Conservation (phyloP, 164 flowering plant genomes). For the Piper longum region DNA sequence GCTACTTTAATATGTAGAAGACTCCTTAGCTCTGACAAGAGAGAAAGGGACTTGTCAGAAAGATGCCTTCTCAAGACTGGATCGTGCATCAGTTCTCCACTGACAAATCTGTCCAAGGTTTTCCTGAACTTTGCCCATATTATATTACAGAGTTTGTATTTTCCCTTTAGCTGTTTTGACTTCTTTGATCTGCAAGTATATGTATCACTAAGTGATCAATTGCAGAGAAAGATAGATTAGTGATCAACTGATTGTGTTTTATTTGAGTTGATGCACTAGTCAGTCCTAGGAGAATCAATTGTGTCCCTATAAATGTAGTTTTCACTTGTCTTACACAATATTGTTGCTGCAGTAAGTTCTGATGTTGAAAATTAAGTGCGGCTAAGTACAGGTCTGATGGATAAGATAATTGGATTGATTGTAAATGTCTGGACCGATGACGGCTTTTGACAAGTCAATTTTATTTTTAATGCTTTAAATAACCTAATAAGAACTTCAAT, state of each 20-base stretch:
- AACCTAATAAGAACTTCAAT: too few relatives aligned
- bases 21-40: constrained; percentile 60
- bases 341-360: too few relatives aligned
- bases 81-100: constrained; percentile 44
- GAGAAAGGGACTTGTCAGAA: constrained; percentile 62
- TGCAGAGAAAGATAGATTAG: background rate
- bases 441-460: too few relatives aligned
- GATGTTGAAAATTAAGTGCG: too few relatives aligned
- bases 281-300: too few relatives aligned
- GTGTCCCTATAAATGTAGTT: too few relatives aligned
- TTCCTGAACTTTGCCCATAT: background rate
- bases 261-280: background rate
- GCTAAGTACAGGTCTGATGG: too few relatives aligned
- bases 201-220: background rate
- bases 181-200: background rate
- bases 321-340: too few relatives aligned
- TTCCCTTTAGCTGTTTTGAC: background rate
- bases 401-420: too few relatives aligned
- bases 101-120: constrained; percentile 41
- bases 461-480: too few relatives aligned
- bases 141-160: background rate
- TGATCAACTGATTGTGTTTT: too few relatives aligned
- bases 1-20: constrained; percentile 65
- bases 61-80: constrained; percentile 49
- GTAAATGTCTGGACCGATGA: too few relatives aligned